Evolutionary conservation across 176 grass and related monocot genomes (phyloP).

Genomic region (Dactylis glomerata): DNA sequence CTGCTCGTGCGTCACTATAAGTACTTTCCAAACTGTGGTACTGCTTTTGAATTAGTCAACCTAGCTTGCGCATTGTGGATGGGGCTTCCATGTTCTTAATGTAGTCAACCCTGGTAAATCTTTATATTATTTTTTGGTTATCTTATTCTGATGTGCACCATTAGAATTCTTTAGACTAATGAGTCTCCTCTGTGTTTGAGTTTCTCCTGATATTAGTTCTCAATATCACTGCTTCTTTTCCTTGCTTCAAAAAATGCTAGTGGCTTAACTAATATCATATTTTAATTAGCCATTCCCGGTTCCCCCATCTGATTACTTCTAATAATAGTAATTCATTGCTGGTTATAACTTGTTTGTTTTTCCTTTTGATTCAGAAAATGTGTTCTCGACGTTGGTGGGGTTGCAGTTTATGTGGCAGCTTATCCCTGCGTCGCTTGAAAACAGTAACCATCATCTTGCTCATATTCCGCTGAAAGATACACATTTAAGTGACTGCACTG

Average conservation of each 20-base stretch:
- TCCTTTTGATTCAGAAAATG: slow-evolving; percentile 70
- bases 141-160: not conserved
- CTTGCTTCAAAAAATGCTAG: not conserved
- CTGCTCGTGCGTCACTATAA: not conserved
- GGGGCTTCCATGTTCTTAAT: not conserved
- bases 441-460: slow-evolving; percentile 67
- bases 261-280: slow-evolving; percentile 5
- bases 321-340: not conserved
- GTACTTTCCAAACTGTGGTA: not conserved
- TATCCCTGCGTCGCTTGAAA: slow-evolving; percentile 51
- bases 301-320: not conserved
- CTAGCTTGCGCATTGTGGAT: not conserved
- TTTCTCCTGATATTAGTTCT: slow-evolving; percentile 1
- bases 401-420: slow-evolving; percentile 88
- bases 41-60: slow-evolving; percentile 4
- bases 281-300: not conserved
- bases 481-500: slow-evolving; percentile 85
- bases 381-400: slow-evolving; percentile 85
- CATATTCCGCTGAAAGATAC: slow-evolving; percentile 95
- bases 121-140: not conserved
- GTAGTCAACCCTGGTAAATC: not conserved
- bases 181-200: not conserved
- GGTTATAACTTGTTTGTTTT: slow-evolving; percentile 12
- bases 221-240: not conserved
- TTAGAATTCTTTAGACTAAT: not conserved